Evolutionary conservation across 768 basidiomycete genomes (phyloP), one percentile per base, ranked within the genome.

Genomic region (Naganishia vaughanmartiniae): DNA sequence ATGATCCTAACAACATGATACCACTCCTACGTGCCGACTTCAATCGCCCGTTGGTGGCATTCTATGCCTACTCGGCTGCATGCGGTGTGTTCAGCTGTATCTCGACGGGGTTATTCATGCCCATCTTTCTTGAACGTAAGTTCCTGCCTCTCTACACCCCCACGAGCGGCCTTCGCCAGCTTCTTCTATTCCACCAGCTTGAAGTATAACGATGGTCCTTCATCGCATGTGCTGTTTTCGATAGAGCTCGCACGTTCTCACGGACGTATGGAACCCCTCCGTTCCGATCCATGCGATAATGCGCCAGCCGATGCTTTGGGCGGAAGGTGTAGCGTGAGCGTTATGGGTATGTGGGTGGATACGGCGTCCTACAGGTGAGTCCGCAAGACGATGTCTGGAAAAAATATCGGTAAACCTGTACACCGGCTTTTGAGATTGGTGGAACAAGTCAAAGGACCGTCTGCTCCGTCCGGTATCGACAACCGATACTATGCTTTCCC

Each of bases 241-340:
- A 90, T 90, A 79, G 93, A 94, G 80, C 92, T 93, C 73, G 93
- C 93, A 1, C 82, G 92, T 71, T 92, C 93, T 81, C 91, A 93
- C 78, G 93, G 93, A 0, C 90, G 84, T 75, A 79, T 91, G 1
- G 82, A 88, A 21, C 91, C 91, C 0, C 89, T 89, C 68, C 85
- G 85, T 72, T 85, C 83, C 0, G 72, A 82, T n/a, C 87, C 86
- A 5, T 95, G 93, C 77, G 65, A 75, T 30, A 71, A 51, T 0
- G 55, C 74, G 1, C 70, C 73, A 2, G 69, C 70, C 0, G 76
- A 51, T 51, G 48, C 21, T 15, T 9, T 51, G 75, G 2, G 80
- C 82, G n/a, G 79, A 80, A 9, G 84, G 80, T 95, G 93, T 80
- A 90, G 89, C 5, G 92, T 93, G 30, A 87, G 87, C 78, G 83